Percentiles rank a stretch among this genome's conserved stretches.
Conservation (phyloP, 805 yeast species). For the Wickerhamiella brachini region DNA sequence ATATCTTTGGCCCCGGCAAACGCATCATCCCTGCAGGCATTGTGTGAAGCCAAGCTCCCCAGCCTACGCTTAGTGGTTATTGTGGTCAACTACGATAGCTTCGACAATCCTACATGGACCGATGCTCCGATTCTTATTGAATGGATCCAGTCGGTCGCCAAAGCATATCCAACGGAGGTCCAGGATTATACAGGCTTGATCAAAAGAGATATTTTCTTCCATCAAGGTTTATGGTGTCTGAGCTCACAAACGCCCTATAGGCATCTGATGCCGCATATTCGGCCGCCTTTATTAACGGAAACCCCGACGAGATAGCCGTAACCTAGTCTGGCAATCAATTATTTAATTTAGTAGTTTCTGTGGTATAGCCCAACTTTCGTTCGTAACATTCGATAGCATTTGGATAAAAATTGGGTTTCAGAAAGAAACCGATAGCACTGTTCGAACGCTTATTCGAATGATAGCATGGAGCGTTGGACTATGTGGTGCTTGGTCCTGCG, state of each 20-base stretch:
- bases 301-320: background rate
- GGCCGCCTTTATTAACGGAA: conserved; percentile 10
- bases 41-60: conserved; percentile 5
- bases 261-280: conserved; percentile 8
- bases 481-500: background rate
- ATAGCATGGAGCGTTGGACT: too few relatives aligned
- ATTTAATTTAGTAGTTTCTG: too few relatives aligned
- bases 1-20: conserved; percentile 14
- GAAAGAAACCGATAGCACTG: too few relatives aligned
- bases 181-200: conserved; percentile 10
- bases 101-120: conserved; percentile 4
- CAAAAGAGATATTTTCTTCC: conserved; percentile 10
- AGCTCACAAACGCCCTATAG: conserved; percentile 12
- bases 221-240: conserved; percentile 16
- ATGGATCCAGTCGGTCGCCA: conserved; percentile 13
- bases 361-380: too few relatives aligned
- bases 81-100: conserved; percentile 7
- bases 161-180: conserved; percentile 13
- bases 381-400: too few relatives aligned
- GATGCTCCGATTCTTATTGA: conserved; percentile 7
- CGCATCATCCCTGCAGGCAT: conserved; percentile 10
- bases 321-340: too few relatives aligned
- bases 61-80: conserved; percentile 8
- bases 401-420: too few relatives aligned
- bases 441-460: too few relatives aligned